Percentiles rank a stretch among this genome's conserved stretches.
Evolutionary conservation across 768 basidiomycete species (phyloP).

Genomic region (Suillus spraguei): DNA sequence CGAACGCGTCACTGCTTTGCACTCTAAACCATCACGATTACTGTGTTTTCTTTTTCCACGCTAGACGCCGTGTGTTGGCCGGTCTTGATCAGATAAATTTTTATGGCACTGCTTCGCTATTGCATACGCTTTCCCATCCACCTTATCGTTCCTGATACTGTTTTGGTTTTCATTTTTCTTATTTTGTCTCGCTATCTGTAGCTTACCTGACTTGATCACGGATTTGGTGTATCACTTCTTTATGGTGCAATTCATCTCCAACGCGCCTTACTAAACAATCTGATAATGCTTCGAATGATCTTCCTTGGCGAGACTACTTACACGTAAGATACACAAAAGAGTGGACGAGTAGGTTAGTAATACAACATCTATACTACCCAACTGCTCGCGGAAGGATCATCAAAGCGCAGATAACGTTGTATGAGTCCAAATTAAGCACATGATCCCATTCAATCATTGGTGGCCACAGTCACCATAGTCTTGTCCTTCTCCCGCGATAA

Average conservation of each 20-base stretch:
- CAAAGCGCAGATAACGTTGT: not conserved
- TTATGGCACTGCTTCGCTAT: not conserved
- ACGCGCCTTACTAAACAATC: not conserved
- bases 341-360: not conserved
- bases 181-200: not conserved
- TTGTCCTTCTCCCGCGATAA: constrained; percentile 16
- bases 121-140: not conserved
- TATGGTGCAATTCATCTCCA: not conserved
- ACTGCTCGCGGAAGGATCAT: not conserved
- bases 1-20: not conserved
- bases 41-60: not conserved
- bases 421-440: not conserved
- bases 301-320: not conserved
- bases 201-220: not conserved
- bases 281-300: not conserved
- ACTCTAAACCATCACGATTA: not conserved
- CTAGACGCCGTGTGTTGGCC: not conserved
- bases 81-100: not conserved
- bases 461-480: not conserved
- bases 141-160: not conserved
- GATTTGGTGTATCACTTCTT: constrained; percentile 1
- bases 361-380: not conserved
- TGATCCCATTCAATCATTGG: not conserved
- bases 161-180: not conserved
- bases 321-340: not conserved